A percentile compares a stretch with the other conserved stretches of the same genome.
phyloP scores from a whole-genome alignment of 1,139 yeast genomes.

The Yarrowia galli region DNA sequence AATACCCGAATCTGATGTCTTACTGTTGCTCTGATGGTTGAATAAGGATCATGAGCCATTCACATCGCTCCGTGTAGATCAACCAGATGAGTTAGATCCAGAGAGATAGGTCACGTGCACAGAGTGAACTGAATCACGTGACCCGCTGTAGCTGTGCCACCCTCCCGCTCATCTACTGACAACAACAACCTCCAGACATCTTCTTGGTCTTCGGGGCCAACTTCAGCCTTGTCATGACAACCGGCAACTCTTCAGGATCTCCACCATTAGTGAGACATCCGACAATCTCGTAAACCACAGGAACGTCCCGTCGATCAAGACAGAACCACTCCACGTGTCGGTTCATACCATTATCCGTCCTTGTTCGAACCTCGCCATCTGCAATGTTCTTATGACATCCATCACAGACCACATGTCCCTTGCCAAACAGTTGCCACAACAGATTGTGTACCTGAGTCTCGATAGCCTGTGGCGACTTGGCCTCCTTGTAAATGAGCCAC shows the following conservation, averaged over 20 bases:
- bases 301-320: slow-evolving; percentile 17
- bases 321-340: slow-evolving; percentile 48
- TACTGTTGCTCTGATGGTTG: too few species aligned
- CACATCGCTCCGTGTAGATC: too few species aligned
- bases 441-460: slow-evolving; percentile 45
- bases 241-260: slow-evolving; percentile 20
- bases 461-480: slow-evolving; percentile 42
- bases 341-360: slow-evolving; percentile 1
- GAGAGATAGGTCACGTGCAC: too few species aligned
- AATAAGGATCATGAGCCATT: too few species aligned
- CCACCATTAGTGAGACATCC: slow-evolving; percentile 22
- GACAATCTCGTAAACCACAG: slow-evolving; percentile 25
- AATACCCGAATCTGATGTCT: too few species aligned
- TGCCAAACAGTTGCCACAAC: slow-evolving; percentile 45
- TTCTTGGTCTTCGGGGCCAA: background rate
- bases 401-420: slow-evolving; percentile 47
- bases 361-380: slow-evolving; percentile 6
- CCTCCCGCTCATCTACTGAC: background rate
- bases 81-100: too few species aligned
- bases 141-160: too few species aligned
- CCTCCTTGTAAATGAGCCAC: slow-evolving; percentile 44
- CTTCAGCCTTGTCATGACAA: slow-evolving; percentile 1
- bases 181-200: slow-evolving; percentile 20
- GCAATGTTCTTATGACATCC: slow-evolving; percentile 44
- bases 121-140: too few species aligned